Evolutionary conservation across 108 stramenopile genomes (phyloP), one percentile per base, ranked within the genome.

Genomic region (Licmophora abbreviata): DNA sequence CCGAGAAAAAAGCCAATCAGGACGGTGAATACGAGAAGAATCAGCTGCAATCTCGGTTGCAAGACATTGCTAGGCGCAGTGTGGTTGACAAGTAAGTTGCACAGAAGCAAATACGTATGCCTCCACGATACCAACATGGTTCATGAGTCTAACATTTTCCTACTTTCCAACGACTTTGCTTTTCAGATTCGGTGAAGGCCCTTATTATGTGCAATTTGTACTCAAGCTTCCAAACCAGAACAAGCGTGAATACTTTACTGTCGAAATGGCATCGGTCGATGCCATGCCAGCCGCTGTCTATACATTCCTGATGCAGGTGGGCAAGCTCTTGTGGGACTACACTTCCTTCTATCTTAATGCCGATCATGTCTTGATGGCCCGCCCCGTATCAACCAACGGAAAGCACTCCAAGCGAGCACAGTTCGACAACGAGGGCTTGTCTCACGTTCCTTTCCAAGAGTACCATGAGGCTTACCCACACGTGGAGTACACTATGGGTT

Each of bases 381-480:
- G 22, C 11, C 23, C 50, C 3, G 4, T 10, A 18, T 20, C 20
- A 4, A 17, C 28, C 14, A 2, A 51, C 33, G 23, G 24, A 1
- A 22, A 25, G 14, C 23, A 4, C 6, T 21, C 22, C 24, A 46
- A 9, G 26, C 22, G 14, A 46, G 26, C n/a, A 26, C 8, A 6
- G 10, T 83, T 85, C 60, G 32, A 63, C 20, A 58, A 79, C 12
- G 51, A 40, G 3, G 64, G 73, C 5, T 58, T 84, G 61, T 68
- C 68, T 35, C 51, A 56, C 18, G 65, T 92, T 12, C 66, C 77
- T 27, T 92, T 81, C 50, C 85, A 68, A 15, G 88, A 94, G 52
- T 89, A 87, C 58, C 54, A 64, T 28, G 49, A 37, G 2, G 67
- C 75, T 1, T 91, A 48, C 66, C 88, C 88, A 22, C 93, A 94